Base-by-base conservation (phyloP, 2,329 filamentous ascomycete genomes). In the Drechmeria coniospora region DNA sequence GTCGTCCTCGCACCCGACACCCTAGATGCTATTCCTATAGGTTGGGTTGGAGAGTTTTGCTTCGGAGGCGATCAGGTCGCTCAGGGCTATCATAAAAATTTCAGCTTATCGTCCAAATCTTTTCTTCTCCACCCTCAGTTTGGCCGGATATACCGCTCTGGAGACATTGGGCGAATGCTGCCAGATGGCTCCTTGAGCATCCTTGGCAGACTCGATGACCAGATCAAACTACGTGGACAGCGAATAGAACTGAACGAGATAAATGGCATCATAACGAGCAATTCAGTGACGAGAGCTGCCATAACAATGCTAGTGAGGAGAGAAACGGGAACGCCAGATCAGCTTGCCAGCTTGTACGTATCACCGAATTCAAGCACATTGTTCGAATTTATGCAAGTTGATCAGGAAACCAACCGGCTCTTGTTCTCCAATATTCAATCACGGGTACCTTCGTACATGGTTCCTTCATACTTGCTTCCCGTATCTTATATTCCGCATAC, bases 21-120 rank as follows among this genome's bases (percentile, higher is more conserved):
- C 3, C 43, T 73, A 4, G 49, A 64, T 0, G 42, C 71, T 1
- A 54, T 84, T 0, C 81, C 81, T 0, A 47, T 68, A 6, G 82
- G 83, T 3, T 78, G 71, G 36, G 58, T 82, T 11, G 86, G 86
- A 8, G 84, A 93, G 47, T 61, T 92, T 6, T 92, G 80, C 43
- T 90, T 92, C 47, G 83, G 82, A 10, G 86, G 84, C 8, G 70
- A 80, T 26, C 84, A 93, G 51, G 71, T 93, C 5, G 74, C 72
- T 23, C 61, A 65, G 21, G 82, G 81, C 2, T 92, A 87, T 42
- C 59, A 90, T 16, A 71, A 76, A 32, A 60, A 67, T 48, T 63
- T 69, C 0, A 60, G 65, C 4, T 51, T 80, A 22, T 82, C 77
- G 1, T 49, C 57, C 0, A 53, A 62, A 9, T 82, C 75, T 39